Base-by-base conservation (phyloP, 2,329 filamentous ascomycete species). In the Stachybotrys chlorohalonatus region DNA sequence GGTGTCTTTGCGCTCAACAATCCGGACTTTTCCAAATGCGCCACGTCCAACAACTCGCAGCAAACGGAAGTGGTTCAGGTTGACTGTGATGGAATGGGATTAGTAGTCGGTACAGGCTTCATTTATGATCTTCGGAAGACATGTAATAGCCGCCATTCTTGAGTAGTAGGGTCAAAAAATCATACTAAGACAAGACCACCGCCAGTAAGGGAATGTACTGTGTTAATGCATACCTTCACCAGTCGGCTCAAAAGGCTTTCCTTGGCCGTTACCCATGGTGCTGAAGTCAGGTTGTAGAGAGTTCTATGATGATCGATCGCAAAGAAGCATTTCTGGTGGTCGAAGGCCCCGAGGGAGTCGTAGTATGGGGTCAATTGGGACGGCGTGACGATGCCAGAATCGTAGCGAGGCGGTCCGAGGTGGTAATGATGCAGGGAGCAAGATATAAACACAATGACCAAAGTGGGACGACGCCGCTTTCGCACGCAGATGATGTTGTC, bases 1-100 rank as follows among this genome's bases (percentile, higher is more conserved):
- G 1, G 91, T 96, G 69, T 99, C 94, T 74, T 97, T 97, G 62
- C 92, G 85, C 79, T 99, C 94, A 67, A 99, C 94, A 62, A 99
- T 99, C 66, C 94, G 88, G 58, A 99, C 94, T 75, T 99, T 99
- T 66, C 94, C 94, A 77, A 99, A 99, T 55, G 94, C 94, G 66
- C 94, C 94, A 72, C 96, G 95, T 61, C 94, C 94, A 63, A 99
- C 94, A 59, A 99, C 94, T 68, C 94, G 87, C 61, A 97, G 77
- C 54, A 99, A 81, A 62, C 93, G 89, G 73, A 99, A 99, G 74
- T 99, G 94, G 68, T 96, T 96, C 64, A 99, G 85, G 71, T 93
- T 97, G 64, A 96, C 94, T 96, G 64, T 48, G 52, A 24, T 24
- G 24, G 24, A 24, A 24, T 24, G 24, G 24, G 24, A 4, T 56